A percentile compares a stretch with the other conserved stretches of the same genome.
Conservation (phyloP, 768 basidiomycete genomes). For the Rhodocollybia butyracea region DNA sequence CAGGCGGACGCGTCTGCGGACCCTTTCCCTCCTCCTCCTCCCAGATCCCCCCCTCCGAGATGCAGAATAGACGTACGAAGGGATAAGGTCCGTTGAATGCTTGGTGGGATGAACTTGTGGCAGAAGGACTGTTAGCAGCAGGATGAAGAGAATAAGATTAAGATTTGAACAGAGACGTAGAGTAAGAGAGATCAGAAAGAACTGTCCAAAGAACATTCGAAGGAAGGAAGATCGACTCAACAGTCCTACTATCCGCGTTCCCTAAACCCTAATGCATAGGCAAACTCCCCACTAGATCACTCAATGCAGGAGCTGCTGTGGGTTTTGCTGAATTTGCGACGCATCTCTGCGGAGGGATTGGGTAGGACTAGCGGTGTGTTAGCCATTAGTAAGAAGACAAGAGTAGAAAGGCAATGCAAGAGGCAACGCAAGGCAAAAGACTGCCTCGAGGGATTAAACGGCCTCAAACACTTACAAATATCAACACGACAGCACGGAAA, state of each 20-base stretch:
- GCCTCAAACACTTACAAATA: constrained; percentile 91
- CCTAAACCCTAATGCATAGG: too few relatives aligned
- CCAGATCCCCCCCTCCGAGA: constrained; percentile 28
- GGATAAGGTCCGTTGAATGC: constrained; percentile 30
- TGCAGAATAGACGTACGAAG: constrained; percentile 44
- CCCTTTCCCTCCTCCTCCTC: too few relatives aligned
- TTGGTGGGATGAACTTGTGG: constrained; percentile 48
- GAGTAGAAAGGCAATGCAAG: not conserved
- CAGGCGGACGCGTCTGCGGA: constrained; percentile 36
- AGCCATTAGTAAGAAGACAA: constrained; percentile 8
- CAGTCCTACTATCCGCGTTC: too few relatives aligned
- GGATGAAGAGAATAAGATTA: too few relatives aligned
- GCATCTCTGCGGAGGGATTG: constrained; percentile 94
- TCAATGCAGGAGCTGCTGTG: constrained; percentile 72
- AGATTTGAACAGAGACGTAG: too few relatives aligned
- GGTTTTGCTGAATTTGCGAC: constrained; percentile 98
- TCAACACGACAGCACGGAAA: constrained; percentile 84
- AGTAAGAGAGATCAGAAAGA: too few relatives aligned
- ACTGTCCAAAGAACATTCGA: too few relatives aligned
- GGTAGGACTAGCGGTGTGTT: constrained; percentile 78
- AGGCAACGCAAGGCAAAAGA: not conserved
- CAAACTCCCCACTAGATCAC: constrained; percentile 60
- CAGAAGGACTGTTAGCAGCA: constrained; percentile 67
- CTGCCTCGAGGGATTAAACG: too few relatives aligned
- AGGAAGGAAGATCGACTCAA: too few relatives aligned